Base-by-base conservation (phyloP, 2,329 filamentous ascomycete genomes). In the Botrytis pseudocinerea region DNA sequence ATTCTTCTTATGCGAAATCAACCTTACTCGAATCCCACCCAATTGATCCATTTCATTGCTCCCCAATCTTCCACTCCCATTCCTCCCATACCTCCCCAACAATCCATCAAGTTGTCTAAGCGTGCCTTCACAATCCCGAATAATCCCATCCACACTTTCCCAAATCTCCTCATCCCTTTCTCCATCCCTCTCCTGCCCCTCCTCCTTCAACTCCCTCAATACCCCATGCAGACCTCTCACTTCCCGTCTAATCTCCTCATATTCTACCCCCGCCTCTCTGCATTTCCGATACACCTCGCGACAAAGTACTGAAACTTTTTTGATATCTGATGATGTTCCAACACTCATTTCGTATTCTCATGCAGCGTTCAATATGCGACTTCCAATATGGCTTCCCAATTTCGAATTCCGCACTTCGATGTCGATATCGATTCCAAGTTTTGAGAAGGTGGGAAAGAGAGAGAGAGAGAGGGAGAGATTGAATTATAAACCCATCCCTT, bases 121-220 rank as follows among this genome's bases (percentile, higher is more conserved):
- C 1, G 85, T 84, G 75, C 84, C 85, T 74, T 88, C 85, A 78
- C 86, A 87, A 78, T 89, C 87, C 76, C 87, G 83, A 70, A 90
- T 80, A 42, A 90, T 84, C 1, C 85, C 84, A 0, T 80, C 82
- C 22, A 91, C 85, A 51, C 85, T 83, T 14, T 82, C 79, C 76
- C 87, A 88, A 65, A 85, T 80, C 48, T 83, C 80, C 35, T 81
- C 82, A 40, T 80, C 78, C 60, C 82, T 79, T 81, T 87, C 87
- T 25, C 89, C 90, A 76, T 87, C 86, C 1, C 84, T 83, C 76
- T 89, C 88, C 75, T 87, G 84, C 57, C 85, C 85, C 81, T 91
- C 89, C 75, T 85, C 83, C 71, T 87, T 87, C 40, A 91, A 82
- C 76, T 90, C 86, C 71, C 87, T 86, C 10, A 91, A 82, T 20